Percentiles rank a stretch among this genome's conserved stretches.
These are phyloP conservation scores for Claviceps sp. DNA, from an alignment of 2,329 filamentous ascomycete species.

Conservation along the genomic window DNA sequence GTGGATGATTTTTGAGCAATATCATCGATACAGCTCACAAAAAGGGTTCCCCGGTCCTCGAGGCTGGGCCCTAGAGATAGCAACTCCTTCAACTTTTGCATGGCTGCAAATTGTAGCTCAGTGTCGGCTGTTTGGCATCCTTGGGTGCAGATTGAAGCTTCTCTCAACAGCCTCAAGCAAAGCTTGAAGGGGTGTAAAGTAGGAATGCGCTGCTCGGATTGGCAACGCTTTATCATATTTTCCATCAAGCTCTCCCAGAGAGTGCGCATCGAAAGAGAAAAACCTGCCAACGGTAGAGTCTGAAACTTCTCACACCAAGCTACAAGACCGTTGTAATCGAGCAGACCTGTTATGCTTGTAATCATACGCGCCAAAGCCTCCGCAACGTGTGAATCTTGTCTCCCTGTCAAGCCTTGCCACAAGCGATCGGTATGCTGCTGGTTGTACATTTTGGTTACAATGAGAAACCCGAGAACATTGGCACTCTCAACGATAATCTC, in stretches of 20 bases:
- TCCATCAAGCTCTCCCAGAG: constrained; percentile 47
- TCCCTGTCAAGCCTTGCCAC: constrained; percentile 71
- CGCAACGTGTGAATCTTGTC: constrained; percentile 73
- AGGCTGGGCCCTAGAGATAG: constrained; percentile 38
- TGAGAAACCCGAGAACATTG: constrained; percentile 78
- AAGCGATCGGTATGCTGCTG: constrained; percentile 61
- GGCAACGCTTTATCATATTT: constrained; percentile 30
- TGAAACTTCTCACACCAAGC: constrained; percentile 62
- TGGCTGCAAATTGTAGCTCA: constrained; percentile 51
- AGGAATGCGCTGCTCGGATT: constrained; percentile 19
- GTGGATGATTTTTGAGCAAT: constrained; percentile 49
- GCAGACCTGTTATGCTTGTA: constrained; percentile 32
- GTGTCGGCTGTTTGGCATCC: constrained; percentile 43
- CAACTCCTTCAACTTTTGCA: constrained; percentile 46
- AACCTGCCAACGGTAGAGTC: constrained; percentile 46
- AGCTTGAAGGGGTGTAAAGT: constrained; percentile 34
- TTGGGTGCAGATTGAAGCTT: constrained; percentile 46
- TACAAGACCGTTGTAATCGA: constrained; percentile 36
- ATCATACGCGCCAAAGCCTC: constrained; percentile 64
- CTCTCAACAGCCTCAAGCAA: constrained; percentile 54
- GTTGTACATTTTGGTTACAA: constrained; percentile 63
- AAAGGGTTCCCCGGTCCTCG: constrained; percentile 48
- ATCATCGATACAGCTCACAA: constrained; percentile 53
- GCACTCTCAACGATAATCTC: constrained; percentile 70
- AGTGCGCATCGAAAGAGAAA: constrained; percentile 46